Conservation (phyloP, 352 stramenopile species). For the Globisporangium echinulatum region DNA sequence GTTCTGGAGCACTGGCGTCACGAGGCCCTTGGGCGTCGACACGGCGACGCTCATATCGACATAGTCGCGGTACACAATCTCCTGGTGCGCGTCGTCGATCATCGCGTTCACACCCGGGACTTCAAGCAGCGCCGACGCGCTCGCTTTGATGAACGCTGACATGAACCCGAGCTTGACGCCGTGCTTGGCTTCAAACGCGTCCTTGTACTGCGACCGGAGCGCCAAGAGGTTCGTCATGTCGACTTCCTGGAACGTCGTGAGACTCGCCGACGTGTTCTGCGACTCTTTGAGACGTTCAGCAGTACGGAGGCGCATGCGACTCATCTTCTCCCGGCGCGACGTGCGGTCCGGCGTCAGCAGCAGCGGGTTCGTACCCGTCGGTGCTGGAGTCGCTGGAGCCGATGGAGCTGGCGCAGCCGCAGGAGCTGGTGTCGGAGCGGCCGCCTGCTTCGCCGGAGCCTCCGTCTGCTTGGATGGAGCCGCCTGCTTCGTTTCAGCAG, state of each 20-base stretch:
- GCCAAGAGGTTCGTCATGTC: conserved; percentile 98
- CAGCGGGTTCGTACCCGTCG: conserved; percentile 19
- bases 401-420: conserved; percentile 17
- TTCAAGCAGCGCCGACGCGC: conserved; percentile 87
- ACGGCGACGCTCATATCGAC: conserved; percentile 98
- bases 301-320: conserved; percentile 96
- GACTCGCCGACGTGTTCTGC: conserved; percentile 97
- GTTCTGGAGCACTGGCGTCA: conserved; percentile 98
- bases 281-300: conserved; percentile 96
- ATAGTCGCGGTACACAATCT: conserved; percentile 99
- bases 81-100: conserved; percentile 97
- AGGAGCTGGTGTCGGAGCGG: conserved; percentile 15
- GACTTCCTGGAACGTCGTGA: conserved; percentile 99
- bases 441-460: background rate
- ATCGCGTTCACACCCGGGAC: conserved; percentile 97
- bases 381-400: background rate
- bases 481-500: conserved; percentile 2
- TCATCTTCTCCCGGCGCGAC: conserved; percentile 96
- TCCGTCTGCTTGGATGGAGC: conserved; percentile 9
- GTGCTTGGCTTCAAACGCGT: conserved; percentile 96
- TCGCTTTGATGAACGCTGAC: conserved; percentile 97
- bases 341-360: conserved; percentile 40
- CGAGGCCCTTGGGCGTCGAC: conserved; percentile 93
- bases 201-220: conserved; percentile 92
- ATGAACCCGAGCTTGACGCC: conserved; percentile 99